Percentiles rank a stretch among this genome's conserved stretches.
Evolutionary conservation across 805 yeast genomes (phyloP).

Genomic region (Teunomyces lycoperdinae): DNA sequence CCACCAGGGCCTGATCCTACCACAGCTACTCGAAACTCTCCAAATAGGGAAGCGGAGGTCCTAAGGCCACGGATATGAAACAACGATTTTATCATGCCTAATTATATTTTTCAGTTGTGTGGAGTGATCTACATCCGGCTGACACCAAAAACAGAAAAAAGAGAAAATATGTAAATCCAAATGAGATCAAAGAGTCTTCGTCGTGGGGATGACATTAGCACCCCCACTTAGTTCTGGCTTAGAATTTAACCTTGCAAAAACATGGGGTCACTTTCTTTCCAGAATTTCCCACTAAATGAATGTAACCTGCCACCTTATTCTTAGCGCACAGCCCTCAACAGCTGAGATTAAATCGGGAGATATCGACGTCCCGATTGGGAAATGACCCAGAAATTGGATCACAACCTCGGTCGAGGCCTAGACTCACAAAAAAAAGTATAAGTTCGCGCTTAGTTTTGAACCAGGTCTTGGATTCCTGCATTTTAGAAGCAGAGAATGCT

Average conservation of each 20-base stretch:
- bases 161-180: background rate
- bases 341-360: background rate
- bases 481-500: background rate
- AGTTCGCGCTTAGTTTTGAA: background rate
- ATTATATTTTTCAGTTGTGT: background rate
- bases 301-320: too few relatives aligned
- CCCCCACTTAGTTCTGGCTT: too few relatives aligned
- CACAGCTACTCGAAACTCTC: conserved; percentile 51
- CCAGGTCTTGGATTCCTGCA: background rate
- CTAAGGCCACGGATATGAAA: background rate
- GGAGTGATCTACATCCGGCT: background rate
- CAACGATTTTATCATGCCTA: background rate
- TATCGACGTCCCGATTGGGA: background rate
- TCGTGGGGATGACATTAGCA: too few relatives aligned
- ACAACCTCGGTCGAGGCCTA: background rate
- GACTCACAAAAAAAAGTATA: background rate
- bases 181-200: background rate
- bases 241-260: too few relatives aligned
- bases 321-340: background rate
- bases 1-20: conserved; percentile 98
- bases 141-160: background rate
- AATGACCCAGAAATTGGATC: background rate
- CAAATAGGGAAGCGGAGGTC: background rate
- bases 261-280: too few relatives aligned
- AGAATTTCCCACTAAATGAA: too few relatives aligned